Evolutionary conservation across 1,139 yeast species (phyloP), one percentile per base, ranked within the genome.

Genomic region (Scheffersomyces cryptocercus): DNA sequence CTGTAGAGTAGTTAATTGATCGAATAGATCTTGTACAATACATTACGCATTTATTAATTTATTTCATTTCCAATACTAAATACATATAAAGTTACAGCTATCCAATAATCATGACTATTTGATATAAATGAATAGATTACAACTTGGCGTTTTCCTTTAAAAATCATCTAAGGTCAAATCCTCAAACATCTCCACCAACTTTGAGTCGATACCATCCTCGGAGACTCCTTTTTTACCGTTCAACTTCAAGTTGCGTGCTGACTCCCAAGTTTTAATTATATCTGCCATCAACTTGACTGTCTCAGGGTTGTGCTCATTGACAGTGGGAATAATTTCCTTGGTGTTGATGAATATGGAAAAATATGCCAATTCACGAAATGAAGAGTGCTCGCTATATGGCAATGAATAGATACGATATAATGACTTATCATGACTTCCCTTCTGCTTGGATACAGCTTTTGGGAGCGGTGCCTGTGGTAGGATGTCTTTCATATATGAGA

Each of bases 331-430:
- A 11, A 89, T 77, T 38, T 73, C 57, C 1, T 67, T 66, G 48
- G 81, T 74, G 8, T 74, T 64, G 41, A 88, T 58, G 31, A 74
- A 67, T 2, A 76, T 67, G 30, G 84, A 79, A 57, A 91, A 88
- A 49, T 77, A 75, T 7, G 84, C 73, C 39, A 93, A 70, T 56
- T 93, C 98, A 37, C 87, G 69, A 56, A 83, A 91, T 41, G 96
- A 88, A 11, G 97, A 89, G 65, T 93, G 99, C 59, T 93, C 99
- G 55, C 95, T 85, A 58, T 93, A 93, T 0, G 98, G 98, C 0
- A 91, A 76, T 30, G 81, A 67, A 55, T 83, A 83, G 1, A 82
- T 67, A 41, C 84, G 76, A 47, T 61, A 64, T 24, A 67, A 51
- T 5, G 63, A 57, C 31, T 51, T 53, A 38, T 68, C 71, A 3